Conservation (phyloP, 352 stramenopile genomes). For the Phytopythium vexans region DNA sequence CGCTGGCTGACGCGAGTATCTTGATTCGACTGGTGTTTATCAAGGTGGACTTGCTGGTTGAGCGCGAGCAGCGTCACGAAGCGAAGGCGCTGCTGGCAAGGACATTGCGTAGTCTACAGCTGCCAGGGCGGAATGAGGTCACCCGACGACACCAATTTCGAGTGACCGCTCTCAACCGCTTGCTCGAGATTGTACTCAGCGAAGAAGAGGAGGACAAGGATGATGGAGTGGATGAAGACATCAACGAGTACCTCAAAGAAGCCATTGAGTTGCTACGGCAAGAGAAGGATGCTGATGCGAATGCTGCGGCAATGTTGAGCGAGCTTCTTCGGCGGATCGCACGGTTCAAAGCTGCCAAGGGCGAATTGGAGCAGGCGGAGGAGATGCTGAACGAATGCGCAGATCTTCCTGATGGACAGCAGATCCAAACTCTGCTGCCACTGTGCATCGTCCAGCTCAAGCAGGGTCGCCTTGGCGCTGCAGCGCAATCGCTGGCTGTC, state of each 20-base stretch:
- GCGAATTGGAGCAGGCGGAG: conserved; percentile 23
- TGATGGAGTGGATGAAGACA: conserved; percentile 23
- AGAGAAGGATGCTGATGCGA: conserved; percentile 9
- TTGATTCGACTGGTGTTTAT: conserved; percentile 34
- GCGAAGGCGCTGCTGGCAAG: conserved; percentile 27
- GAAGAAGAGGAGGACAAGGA: conserved; percentile 19
- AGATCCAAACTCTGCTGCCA: conserved; percentile 47
- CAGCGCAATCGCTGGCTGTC: conserved; percentile 31
- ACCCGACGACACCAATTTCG: conserved; percentile 20
- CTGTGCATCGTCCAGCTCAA: conserved; percentile 60
- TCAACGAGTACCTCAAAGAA: conserved; percentile 23
- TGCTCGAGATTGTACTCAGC: conserved; percentile 22
- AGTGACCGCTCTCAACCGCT: conserved; percentile 10
- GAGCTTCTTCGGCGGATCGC: conserved; percentile 28
- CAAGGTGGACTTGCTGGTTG: conserved; percentile 35
- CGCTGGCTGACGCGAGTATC: conserved; percentile 17
- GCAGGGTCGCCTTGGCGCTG: conserved; percentile 25
- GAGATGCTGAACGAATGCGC: conserved; percentile 33
- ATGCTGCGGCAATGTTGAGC: conserved; percentile 9
- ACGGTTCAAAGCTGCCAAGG: conserved; percentile 20
- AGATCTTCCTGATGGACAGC: conserved; percentile 12
- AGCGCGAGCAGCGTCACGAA: conserved; percentile 3
- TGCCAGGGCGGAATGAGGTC: conserved; percentile 16
- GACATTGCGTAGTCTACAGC: conserved; percentile 19
- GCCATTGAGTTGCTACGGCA: conserved; percentile 19